Base-by-base conservation (phyloP, 1,284 basidiomycete genomes). In the Sanghuangporus sanghuang region DNA sequence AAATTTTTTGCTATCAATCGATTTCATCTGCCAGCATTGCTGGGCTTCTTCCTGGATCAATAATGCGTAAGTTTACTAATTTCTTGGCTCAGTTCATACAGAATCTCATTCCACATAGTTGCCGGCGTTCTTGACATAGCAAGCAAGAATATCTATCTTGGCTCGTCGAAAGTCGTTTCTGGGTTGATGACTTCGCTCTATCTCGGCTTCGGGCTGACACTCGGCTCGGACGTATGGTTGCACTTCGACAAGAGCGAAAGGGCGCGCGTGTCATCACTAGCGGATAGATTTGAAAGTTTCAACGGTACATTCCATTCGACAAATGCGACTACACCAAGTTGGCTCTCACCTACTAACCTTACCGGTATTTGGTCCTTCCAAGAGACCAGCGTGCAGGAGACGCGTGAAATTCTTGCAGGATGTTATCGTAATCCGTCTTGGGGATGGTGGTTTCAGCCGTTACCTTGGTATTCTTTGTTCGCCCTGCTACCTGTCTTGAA, bases 401-500 rank as follows among this genome's bases (percentile, higher is more conserved):
- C 44, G 14, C 12, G 12, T 12, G 55, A 60, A 35, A n/a, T 48
- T 32, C n/a, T 71, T 58, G 63, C 64, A 4, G 89, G 89, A 44
- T 95, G 93, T 73, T 87, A 85, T 68, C 85, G 93, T 9, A 84
- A 86, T 7, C 71, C 79, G 11, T 71, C 71, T 14, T 85, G 85
- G 74, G 78, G 86, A 38, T 95, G 93, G 93, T 95, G 84, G 73
- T 81, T 90, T 21, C 89, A 89, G 70, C 83, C 85, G 5, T 89
- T 93, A 74, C 91, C 91, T 7, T 79, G 80, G 66, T 93, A 90
- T 84, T 86, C 88, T 42, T 78, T 89, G 64, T 86, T 92, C 73
- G 71, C 90, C 69, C 87, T 93, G 68, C 92, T 95, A 14, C 93
- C 93, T 1, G 69, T 85, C n/a, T 95, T 94, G 76, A 90, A 90